Percentiles rank a stretch among this genome's conserved stretches.
phyloP scores from a whole-genome alignment of 495 filamentous ascomycete genomes.

The Penicillium manginii region DNA sequence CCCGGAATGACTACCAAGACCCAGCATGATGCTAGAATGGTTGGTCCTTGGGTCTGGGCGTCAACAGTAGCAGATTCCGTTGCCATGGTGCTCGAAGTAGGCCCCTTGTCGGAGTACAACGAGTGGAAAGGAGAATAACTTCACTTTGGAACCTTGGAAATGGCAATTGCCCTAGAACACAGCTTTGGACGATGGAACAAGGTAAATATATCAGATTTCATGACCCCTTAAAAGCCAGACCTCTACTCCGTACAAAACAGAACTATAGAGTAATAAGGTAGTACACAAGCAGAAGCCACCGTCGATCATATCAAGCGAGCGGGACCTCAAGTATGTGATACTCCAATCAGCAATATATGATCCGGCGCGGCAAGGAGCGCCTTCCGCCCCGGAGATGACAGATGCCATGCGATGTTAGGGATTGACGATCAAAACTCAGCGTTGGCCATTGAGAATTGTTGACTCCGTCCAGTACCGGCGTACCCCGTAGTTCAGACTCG shows the following conservation, averaged over 20 bases:
- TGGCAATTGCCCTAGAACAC: neutral
- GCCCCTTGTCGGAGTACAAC: neutral
- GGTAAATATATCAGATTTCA: neutral
- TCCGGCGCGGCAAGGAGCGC: neutral
- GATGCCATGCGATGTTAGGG: neutral
- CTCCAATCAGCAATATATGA: neutral
- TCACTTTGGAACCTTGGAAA: neutral
- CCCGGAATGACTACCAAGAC: conserved; percentile 11
- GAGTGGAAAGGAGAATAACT: neutral
- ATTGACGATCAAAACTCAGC: neutral
- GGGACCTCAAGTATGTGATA: neutral
- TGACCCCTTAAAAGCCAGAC: neutral
- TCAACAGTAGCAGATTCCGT: conserved; percentile 7
- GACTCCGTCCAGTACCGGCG: neutral
- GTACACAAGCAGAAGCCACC: neutral
- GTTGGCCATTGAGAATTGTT: neutral
- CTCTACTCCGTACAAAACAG: neutral
- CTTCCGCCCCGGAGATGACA: conserved; percentile 1
- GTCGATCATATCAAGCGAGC: neutral
- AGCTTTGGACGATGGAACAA: neutral
- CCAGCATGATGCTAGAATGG: conserved; percentile 15
- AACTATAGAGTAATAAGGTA: neutral
- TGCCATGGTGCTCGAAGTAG: conserved; percentile 11
- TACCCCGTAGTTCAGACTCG: neutral
- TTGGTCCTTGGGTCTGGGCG: conserved; percentile 17